Base-by-base conservation (phyloP, 2,329 filamentous ascomycete species). In the Neofusicoccum parvum region DNA sequence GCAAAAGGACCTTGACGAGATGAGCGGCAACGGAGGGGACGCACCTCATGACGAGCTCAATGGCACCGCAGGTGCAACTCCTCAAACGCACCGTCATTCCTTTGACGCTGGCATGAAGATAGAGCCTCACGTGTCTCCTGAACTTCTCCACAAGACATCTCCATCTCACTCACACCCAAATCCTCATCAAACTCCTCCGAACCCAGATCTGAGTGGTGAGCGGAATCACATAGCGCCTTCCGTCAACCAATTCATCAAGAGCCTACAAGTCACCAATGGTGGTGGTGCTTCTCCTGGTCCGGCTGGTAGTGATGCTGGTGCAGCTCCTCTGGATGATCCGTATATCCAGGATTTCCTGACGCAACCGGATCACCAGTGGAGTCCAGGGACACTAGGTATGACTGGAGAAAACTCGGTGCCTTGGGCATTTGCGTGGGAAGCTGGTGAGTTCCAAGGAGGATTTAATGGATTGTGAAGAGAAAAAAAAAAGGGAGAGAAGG, bases 331-430 rank as follows among this genome's bases (percentile, higher is more conserved):
- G 23, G 64, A 65, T 36, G 64, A 65, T 46, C 56, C 64, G 27
- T 65, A 60, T 17, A 65, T 65, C 15, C 64, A 65, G 39, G 64
- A 65, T 20, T 65, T 65, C 43, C 27, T 65, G 54, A 65, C 54
- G 27, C 64, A 65, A 5, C 54, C 54, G 14, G 64, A 65, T 34
- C 39, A 45, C 17, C 45, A 65, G 39, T 65, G 64, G 64, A 65
- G 64, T 32, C 64, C 64, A 4, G 64, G 56, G 39, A 62, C 64
- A 12, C 39, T 65, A 27, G 64, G 56, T 7, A 62, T 65, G 64
- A 58, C 48, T 1, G 64, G 56, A 15, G 64, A 65, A 27, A 39
- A 49, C 17, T 53, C 64, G 23, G 56, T 53, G 20, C 54, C 64
- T 7, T 65, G 64, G 64, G 64, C 54, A 6, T 62, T 65, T 39